phyloP scores from a whole-genome alignment of 2,329 filamentous ascomycete species.

The Rugonectria rugulosa region DNA sequence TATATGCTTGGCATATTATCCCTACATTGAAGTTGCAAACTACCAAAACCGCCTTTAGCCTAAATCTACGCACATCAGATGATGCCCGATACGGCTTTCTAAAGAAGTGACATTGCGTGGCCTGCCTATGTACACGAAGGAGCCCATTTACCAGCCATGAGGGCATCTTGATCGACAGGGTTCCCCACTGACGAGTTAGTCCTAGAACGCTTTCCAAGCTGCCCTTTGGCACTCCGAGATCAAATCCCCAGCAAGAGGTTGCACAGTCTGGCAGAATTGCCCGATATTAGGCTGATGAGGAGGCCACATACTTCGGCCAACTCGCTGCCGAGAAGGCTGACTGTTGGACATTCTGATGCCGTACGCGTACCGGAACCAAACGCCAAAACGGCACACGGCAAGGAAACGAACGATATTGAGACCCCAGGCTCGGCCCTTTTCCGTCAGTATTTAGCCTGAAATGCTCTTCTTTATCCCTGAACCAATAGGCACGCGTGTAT shows the following conservation, averaged over 20 bases:
- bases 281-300: too few species aligned
- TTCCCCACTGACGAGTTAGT: not conserved
- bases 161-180: not conserved
- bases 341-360: too few species aligned
- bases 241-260: too few species aligned
- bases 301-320: too few species aligned
- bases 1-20: conserved; percentile 7
- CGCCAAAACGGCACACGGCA: too few species aligned
- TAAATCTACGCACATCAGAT: conserved; percentile 9
- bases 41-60: conserved; percentile 4
- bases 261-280: too few species aligned
- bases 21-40: too few species aligned
- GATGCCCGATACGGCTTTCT: not conserved
- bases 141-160: not conserved
- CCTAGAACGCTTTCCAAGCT: not conserved
- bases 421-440: not conserved
- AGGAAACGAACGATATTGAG: not conserved
- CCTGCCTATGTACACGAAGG: not conserved
- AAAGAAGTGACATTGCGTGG: not conserved
- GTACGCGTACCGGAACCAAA: too few species aligned
- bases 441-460: not conserved
- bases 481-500: not conserved
- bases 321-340: too few species aligned
- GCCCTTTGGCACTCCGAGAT: not conserved
- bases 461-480: not conserved